Evolutionary conservation across 1,284 basidiomycete species (phyloP).

Genomic region (Apiotrichum mycotoxinovorans): DNA sequence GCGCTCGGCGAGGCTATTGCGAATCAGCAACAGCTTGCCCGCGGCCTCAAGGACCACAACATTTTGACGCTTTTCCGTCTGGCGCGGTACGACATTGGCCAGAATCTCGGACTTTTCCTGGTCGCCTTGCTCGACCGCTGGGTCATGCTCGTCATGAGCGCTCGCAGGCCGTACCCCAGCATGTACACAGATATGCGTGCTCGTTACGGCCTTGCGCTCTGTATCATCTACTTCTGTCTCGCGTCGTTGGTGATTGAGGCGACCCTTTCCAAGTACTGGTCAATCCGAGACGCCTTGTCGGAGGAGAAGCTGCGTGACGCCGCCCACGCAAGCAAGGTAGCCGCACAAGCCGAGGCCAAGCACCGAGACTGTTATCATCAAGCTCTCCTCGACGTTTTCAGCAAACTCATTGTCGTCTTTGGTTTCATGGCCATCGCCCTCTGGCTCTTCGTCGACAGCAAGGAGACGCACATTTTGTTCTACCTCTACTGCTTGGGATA

Average conservation of each 20-base stretch:
- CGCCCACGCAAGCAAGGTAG: slow-evolving; percentile 5
- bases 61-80: slow-evolving; percentile 8
- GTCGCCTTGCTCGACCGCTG: slow-evolving; percentile 16
- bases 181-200: slow-evolving; percentile 9
- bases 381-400: slow-evolving; percentile 3
- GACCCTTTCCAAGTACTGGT: slow-evolving; percentile 14
- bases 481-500: slow-evolving; percentile 12
- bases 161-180: slow-evolving; percentile 6
- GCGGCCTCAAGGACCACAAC: slow-evolving; percentile 16
- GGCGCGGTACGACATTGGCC: slow-evolving; percentile 7
- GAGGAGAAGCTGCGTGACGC: slow-evolving; percentile 7
- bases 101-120: slow-evolving; percentile 13
- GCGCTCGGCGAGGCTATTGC: slow-evolving; percentile 6
- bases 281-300: slow-evolving; percentile 9
- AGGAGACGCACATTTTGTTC: slow-evolving; percentile 9
- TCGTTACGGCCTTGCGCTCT: slow-evolving; percentile 16
- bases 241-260: slow-evolving; percentile 11
- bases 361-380: neutral
- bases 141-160: slow-evolving; percentile 13
- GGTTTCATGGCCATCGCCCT: slow-evolving; percentile 5
- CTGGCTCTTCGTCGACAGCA: slow-evolving; percentile 12
- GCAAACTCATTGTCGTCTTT: slow-evolving; percentile 12
- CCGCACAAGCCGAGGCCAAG: slow-evolving; percentile 1
- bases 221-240: slow-evolving; percentile 16
- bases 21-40: slow-evolving; percentile 7